Evolutionary conservation across 352 stramenopile species (phyloP), one percentile per base, ranked within the genome.

Genomic region (Pythium coloratum): DNA sequence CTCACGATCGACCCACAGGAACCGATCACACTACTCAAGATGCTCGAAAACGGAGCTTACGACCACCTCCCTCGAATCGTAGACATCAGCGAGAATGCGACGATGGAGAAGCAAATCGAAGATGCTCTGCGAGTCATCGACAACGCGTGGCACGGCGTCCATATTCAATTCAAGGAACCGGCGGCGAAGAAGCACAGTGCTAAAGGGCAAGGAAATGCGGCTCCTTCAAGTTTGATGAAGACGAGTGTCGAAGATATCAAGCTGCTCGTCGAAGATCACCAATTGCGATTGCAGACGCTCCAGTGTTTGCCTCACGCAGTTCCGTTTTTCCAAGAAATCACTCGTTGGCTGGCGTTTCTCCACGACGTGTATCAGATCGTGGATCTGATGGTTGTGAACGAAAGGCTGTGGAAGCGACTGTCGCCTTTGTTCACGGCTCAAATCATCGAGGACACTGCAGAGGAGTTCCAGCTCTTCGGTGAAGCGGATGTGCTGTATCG

Each of bases 1-100:
- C 55, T 94, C 4, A 57, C 51, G 1, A 75, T 94, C 42, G 74
- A 79, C n/a, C 67, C 75, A 0, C 62, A 71, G 6, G 81, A 92
- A 38, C 67, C 77, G 5, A 67, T 92, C 33, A 91, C 86, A 4
- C 64, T 93, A 20, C 64, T 92, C n/a, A 87, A 88, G 54, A 49
- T 94, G 14, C 71, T 94, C 0, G 84, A 94, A 32, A 84, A 90
- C 33, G 82, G 86, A 28, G 78, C 77, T 0, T 82, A 86, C 44
- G 81, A 92, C 30, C 72, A 82, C 42, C 59, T 93, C 4, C 9
- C 20, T 3, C 42, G 75, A 16, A 78, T 93, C 8, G 57, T 89
- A 2, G 76, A 80, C 16, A 91, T 94, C 49, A 90, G 83, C 46
- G 70, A 86, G 28, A 83, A 81, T 30, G 86, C 86, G 12, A 88